A percentile compares a stretch with the other conserved stretches of the same genome.
Conservation (phyloP, 805 yeast species). For the Pichia ethanolica region DNA sequence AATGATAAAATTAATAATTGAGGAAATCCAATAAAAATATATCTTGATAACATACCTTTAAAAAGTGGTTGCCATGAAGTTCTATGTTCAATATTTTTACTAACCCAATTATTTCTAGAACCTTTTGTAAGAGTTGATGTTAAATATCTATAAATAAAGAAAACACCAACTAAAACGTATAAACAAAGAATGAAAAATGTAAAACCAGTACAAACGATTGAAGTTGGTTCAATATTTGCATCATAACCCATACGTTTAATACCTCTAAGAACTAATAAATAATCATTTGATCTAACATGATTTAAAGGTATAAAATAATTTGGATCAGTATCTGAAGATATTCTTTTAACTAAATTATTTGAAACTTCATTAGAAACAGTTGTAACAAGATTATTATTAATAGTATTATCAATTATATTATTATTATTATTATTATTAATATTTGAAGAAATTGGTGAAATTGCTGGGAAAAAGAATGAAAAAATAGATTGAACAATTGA, state of each 20-base stretch:
- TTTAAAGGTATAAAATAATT: slow-evolving; percentile 13
- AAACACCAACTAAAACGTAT: slow-evolving; percentile 56
- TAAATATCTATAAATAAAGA: slow-evolving; percentile 43
- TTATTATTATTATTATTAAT: too few relatives aligned
- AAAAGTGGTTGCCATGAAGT: slow-evolving; percentile 50
- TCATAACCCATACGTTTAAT: slow-evolving; percentile 75
- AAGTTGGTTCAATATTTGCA: slow-evolving; percentile 72
- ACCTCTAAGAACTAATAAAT: slow-evolving; percentile 72
- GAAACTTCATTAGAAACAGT: too few relatives aligned
- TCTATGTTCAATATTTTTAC: slow-evolving; percentile 31
- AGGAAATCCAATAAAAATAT: slow-evolving; percentile 78
- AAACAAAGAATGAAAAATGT: slow-evolving; percentile 78
- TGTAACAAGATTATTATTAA: background rate
- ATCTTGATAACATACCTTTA: slow-evolving; percentile 74
- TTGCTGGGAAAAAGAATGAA: slow-evolving; percentile 15
- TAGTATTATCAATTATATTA: too few relatives aligned
- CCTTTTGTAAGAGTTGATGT: slow-evolving; percentile 35
- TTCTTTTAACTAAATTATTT: background rate
- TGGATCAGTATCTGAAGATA: slow-evolving; percentile 2
- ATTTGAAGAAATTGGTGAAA: too few relatives aligned
- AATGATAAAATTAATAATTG: slow-evolving; percentile 71
- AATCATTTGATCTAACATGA: slow-evolving; percentile 44
- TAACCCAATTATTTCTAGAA: slow-evolving; percentile 13
- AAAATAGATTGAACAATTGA: slow-evolving; percentile 15
- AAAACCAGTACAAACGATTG: slow-evolving; percentile 80